Evolutionary conservation across 2,329 filamentous ascomycete genomes (phyloP).

Genomic region (Aspergillus fructus): DNA sequence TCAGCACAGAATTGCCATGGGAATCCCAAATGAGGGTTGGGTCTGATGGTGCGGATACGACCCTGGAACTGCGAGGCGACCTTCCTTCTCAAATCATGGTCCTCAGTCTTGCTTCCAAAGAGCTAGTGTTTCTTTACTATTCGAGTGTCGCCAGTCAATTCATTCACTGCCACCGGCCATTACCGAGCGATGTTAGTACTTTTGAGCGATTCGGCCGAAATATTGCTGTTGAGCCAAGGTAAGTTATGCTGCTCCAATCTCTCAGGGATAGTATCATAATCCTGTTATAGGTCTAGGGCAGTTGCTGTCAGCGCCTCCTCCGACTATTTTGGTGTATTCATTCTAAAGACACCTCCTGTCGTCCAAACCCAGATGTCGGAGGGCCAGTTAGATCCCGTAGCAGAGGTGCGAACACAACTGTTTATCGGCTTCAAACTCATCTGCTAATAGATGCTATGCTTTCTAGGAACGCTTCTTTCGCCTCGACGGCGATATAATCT

Average conservation of each 20-base stretch:
- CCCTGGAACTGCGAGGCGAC: constrained; percentile 16
- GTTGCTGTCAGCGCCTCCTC: constrained; percentile 71
- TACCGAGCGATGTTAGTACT: constrained; percentile 57
- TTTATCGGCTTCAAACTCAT: constrained; percentile 15
- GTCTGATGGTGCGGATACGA: constrained; percentile 10
- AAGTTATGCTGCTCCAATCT: constrained; percentile 29
- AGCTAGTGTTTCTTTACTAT: constrained; percentile 76
- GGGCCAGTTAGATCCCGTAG: constrained; percentile 60
- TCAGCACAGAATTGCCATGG: constrained; percentile 44
- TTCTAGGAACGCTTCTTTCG: constrained; percentile 48
- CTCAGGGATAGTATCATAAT: constrained; percentile 5
- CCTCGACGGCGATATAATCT: constrained; percentile 73
- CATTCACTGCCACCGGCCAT: constrained; percentile 57
- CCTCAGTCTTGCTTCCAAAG: constrained; percentile 70
- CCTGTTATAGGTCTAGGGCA: constrained; percentile 48
- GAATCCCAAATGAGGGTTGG: constrained; percentile 31
- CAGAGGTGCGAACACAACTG: constrained; percentile 44
- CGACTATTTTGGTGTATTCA: constrained; percentile 69
- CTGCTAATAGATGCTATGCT: not conserved
- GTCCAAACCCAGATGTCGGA: constrained; percentile 53
- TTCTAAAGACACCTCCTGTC: constrained; percentile 58
- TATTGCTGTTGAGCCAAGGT: constrained; percentile 77
- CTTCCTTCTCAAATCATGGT: constrained; percentile 79
- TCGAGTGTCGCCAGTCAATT: constrained; percentile 56
- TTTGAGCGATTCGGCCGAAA: constrained; percentile 60